phyloP scores from a whole-genome alignment of 2,329 filamentous ascomycete species.

The Cyclaneusma minus region DNA sequence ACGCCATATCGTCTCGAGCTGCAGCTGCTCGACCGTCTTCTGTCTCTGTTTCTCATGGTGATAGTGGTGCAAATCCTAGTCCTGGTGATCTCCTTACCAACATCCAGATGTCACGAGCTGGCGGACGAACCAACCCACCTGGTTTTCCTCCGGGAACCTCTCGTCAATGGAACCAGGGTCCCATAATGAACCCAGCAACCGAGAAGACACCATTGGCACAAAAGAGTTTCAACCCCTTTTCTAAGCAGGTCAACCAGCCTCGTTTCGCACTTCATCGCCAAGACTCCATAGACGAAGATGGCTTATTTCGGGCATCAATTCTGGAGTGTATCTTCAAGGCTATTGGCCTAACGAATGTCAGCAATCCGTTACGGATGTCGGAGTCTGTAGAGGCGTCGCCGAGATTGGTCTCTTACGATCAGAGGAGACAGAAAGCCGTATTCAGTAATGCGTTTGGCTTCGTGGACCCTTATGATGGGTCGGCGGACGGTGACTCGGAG shows the following conservation, averaged over 20 bases:
- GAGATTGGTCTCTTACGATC: slow-evolving; percentile 69
- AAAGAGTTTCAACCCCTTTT: slow-evolving; percentile 38
- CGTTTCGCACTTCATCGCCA: slow-evolving; percentile 47
- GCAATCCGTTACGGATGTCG: slow-evolving; percentile 46
- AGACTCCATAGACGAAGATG: slow-evolving; percentile 77
- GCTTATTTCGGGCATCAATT: slow-evolving; percentile 76
- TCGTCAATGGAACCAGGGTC: slow-evolving; percentile 13
- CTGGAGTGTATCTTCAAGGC: slow-evolving; percentile 93
- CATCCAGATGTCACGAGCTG: slow-evolving; percentile 51
- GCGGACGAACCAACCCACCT: slow-evolving; percentile 25
- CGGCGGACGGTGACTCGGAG: slow-evolving; percentile 70
- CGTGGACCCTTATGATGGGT: slow-evolving; percentile 70
- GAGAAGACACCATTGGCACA: slow-evolving; percentile 27
- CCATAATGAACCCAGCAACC: slow-evolving; percentile 16
- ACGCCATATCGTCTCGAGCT: slow-evolving; percentile 28
- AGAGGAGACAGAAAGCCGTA: slow-evolving; percentile 60
- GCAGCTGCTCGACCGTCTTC: slow-evolving; percentile 7
- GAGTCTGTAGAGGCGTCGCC: slow-evolving; percentile 79
- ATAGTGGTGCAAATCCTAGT: slow-evolving; percentile 30
- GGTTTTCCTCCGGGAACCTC: slow-evolving; percentile 5
- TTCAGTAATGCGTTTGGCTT: slow-evolving; percentile 82
- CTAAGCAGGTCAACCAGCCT: slow-evolving; percentile 28
- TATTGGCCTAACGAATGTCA: slow-evolving; percentile 62
- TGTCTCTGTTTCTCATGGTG: slow-evolving; percentile 16
- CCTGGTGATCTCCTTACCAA: slow-evolving; percentile 72